Percentiles rank a stretch among this genome's conserved stretches.
Conservation (phyloP, 768 basidiomycete genomes). For the Termitomyces sp. region DNA sequence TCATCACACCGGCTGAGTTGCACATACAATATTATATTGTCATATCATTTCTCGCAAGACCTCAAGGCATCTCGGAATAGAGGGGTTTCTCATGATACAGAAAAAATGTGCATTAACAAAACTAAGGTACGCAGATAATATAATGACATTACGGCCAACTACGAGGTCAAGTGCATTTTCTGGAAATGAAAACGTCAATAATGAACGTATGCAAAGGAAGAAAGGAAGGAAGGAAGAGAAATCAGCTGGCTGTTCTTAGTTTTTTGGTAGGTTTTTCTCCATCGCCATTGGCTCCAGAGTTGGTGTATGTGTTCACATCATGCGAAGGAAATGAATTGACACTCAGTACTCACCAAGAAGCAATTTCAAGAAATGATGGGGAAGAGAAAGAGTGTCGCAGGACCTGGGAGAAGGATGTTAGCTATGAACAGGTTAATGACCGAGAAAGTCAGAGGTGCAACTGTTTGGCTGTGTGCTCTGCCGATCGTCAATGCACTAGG, state of each 20-base stretch:
- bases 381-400: background rate
- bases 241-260: conserved; percentile 69
- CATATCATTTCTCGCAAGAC: too few relatives aligned
- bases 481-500: conserved; percentile 58
- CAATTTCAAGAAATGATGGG: background rate
- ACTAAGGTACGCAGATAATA: too few relatives aligned
- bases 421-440: background rate
- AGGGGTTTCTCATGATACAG: background rate
- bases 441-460: conserved; percentile 55
- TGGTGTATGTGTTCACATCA: conserved; percentile 47
- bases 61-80: too few relatives aligned
- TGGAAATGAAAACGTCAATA: conserved; percentile 1
- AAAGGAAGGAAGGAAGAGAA: conserved; percentile 11
- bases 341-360: conserved; percentile 15
- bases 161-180: background rate
- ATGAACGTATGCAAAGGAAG: background rate
- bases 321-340: conserved; percentile 11
- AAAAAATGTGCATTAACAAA: background rate
- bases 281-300: conserved; percentile 43
- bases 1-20: too few relatives aligned
- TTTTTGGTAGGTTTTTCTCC: conserved; percentile 41
- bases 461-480: conserved; percentile 66
- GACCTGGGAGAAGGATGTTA: background rate
- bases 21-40: too few relatives aligned
- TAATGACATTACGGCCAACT: background rate